Conservation (phyloP, 2,329 filamentous ascomycete genomes). For the Penicillium sp. region DNA sequence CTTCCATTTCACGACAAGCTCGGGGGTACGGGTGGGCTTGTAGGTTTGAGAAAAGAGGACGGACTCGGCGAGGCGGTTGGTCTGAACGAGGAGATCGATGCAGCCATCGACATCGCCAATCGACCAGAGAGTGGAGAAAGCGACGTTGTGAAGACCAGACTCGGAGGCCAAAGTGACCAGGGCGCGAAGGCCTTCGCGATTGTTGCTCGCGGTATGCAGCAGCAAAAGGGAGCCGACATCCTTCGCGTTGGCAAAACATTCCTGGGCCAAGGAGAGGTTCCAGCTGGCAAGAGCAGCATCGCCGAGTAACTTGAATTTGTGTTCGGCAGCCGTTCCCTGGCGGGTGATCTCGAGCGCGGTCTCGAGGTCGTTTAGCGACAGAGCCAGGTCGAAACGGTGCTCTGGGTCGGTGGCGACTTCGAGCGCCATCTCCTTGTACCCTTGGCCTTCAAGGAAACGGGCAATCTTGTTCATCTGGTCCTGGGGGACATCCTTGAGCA, state of each 20-base stretch:
- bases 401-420: conserved; percentile 93
- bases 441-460: conserved; percentile 93
- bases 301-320: conserved; percentile 98
- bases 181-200: conserved; percentile 68
- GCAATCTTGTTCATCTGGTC: conserved; percentile 98
- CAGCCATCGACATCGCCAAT: conserved; percentile 78
- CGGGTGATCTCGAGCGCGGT: conserved; percentile 82
- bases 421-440: conserved; percentile 91
- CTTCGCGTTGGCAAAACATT: conserved; percentile 88
- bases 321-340: conserved; percentile 80
- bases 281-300: conserved; percentile 83
- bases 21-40: conserved; percentile 71
- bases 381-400: conserved; percentile 91
- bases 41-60: conserved; percentile 94
- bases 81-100: conserved; percentile 73
- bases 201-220: conserved; percentile 80
- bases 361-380: conserved; percentile 77
- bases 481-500: conserved; percentile 78
- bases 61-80: conserved; percentile 77
- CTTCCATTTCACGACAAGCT: conserved; percentile 76
- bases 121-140: conserved; percentile 87
- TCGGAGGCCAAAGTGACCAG: conserved; percentile 73
- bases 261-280: conserved; percentile 83
- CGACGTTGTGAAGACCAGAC: conserved; percentile 82
- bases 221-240: conserved; percentile 87